Evolutionary conservation across 345 rosid species (phyloP), one percentile per base, ranked within the genome.

Genomic region (Salix suchowensis): DNA sequence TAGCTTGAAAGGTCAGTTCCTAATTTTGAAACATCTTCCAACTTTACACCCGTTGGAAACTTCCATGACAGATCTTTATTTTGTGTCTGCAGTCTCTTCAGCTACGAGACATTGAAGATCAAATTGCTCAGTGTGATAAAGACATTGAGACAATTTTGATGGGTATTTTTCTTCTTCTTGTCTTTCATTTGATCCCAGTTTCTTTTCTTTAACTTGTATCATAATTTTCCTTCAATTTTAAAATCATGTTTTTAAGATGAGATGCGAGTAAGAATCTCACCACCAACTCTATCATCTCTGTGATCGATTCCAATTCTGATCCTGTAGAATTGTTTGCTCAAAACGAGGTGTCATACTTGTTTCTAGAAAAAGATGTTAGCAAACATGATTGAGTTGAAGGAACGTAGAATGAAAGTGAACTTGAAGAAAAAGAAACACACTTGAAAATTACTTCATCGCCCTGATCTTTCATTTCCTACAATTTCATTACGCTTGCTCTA

Each of bases 61-160:
- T 64, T 52, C 23, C 71, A 73, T 44, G 36, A 55, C 60, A 26
- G 19, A 65, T 68, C 23, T 54, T 34, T 61, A 40, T 37, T 37
- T 39, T 74, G 28, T 75, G 67, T 42, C 54, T 87, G 76, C 92
- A 94, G 98, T 82, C 83, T 80, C 81, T 82, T 73, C 89, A 89
- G 83, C 94, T 74, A n/a, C 87, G 96, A 16, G 28, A 74, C 32
- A 82, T 92, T 23, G 89, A 89, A 79, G 94, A 91, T 68, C 90
- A 88, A 79, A 88, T 94, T 85, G 93, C 92, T 68, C 69, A 79
- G 71, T 89, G 86, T 68, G 94, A 92, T 79, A 82, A 80, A 74
- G 40, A 70, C 68, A 87, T 92, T 72, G 85, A 85, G 73, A 83
- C 70, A 44, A 76, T 94, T 73, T 74, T 84, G 73, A 78, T 73